phyloP scores from a whole-genome alignment of 306 rosid genomes.

The Argentina anserina region DNA sequence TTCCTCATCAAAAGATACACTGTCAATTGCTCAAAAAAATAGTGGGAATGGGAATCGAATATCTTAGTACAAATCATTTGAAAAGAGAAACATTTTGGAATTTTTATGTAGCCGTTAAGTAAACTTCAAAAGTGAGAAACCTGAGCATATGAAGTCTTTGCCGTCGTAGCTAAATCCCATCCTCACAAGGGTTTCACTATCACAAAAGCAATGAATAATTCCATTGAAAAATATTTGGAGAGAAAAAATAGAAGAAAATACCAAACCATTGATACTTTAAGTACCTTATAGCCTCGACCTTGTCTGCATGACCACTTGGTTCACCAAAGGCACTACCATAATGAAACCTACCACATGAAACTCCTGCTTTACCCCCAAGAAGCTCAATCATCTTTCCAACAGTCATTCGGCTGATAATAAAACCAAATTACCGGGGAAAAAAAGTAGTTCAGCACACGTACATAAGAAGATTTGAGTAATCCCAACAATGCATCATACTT shows the following conservation, averaged over 20 bases:
- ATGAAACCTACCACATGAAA: constrained; percentile 91
- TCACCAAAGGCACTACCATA: constrained; percentile 99
- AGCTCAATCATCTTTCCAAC: constrained; percentile 99
- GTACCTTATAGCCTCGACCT: constrained; percentile 87
- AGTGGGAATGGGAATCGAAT: background rate
- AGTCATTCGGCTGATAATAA: constrained; percentile 79
- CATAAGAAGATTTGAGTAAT: background rate
- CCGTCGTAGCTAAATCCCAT: constrained; percentile 85
- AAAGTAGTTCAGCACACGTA: background rate
- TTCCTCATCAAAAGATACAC: background rate
- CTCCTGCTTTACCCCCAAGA: constrained; percentile 97
- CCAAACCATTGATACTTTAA: constrained; percentile 4
- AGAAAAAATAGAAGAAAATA: constrained; percentile 11
- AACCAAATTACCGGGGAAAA: background rate
- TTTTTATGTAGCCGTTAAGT: constrained; percentile 10
- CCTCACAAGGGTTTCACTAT: constrained; percentile 80
- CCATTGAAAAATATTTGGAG: constrained; percentile 1
- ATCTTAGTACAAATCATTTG: background rate
- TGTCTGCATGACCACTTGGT: constrained; percentile 98
- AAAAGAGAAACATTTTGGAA: background rate
- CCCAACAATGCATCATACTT: background rate
- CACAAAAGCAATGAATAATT: constrained; percentile 24
- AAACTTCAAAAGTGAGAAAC: constrained; percentile 32
- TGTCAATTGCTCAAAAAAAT: background rate
- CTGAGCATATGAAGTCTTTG: constrained; percentile 90